Base-by-base conservation (phyloP, 805 yeast genomes). In the Kurtzmaniella cleridarum region DNA sequence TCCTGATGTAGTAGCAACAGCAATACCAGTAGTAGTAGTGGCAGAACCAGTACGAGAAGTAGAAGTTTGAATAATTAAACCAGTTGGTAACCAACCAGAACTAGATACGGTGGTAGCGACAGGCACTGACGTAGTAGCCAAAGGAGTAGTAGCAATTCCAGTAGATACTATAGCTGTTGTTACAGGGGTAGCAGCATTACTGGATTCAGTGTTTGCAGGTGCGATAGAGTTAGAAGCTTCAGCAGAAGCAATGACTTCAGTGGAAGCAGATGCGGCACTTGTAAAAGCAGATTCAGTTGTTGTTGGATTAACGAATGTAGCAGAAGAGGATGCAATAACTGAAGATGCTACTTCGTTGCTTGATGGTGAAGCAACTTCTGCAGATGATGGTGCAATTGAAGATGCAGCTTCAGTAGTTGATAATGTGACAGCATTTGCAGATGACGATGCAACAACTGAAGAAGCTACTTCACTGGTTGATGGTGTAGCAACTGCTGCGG, bases 1-100 rank as follows among this genome's bases (percentile, higher is more conserved):
- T n/a, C 64, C 53, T 8, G 62, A 40, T 43, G 50, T 43, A 23
- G 55, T 51, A 10, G 62, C 57, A 12, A 71, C 63, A 27, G 78
- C 32, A 11, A 47, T 35, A 30, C 41, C 41, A 26, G 51, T 35
- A 10, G 51, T 43, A 3, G 23, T 35, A 14, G 48, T 43, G 8
- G 35, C 41, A 30, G 53, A 41, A 34, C 53, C 36, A 12, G 49
- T 42, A 23, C 37, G 46, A 16, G 49, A 30, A 11, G 44, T 29
- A 24, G 48, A 27, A 10, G 50, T 39, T 35, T 57, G 59, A 11
- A 56, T 54, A 33, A 62, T 51, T 30, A 65, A 53, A 20, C 53
- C 54, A 6, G 69, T 52, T 13, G 71, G 71, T 39, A 65, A 57
- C 70, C 70, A 64, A 39, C 57, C 47, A 17, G 32, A 43, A 23